Base-by-base conservation (phyloP, 2,329 filamentous ascomycete species). In the Diaporthe longicolla region DNA sequence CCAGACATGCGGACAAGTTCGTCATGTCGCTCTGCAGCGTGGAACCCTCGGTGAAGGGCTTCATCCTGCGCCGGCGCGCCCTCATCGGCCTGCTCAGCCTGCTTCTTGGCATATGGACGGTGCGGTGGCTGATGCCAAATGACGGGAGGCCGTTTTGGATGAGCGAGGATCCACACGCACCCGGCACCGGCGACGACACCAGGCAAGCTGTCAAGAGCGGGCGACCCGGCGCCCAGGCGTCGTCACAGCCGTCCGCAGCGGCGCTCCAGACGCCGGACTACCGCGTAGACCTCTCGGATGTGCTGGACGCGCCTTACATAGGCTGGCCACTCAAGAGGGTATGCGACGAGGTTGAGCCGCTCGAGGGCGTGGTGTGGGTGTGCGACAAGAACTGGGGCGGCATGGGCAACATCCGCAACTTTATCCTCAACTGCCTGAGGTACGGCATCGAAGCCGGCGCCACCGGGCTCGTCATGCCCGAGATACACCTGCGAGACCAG, bases 371-470 rank as follows among this genome's bases (percentile, higher is more conserved):
- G 35, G 81, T 87, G 21, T 87, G 84, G 74, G 79, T 85, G 24
- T 88, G 87, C 80, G 86, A 86, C 79, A 87, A 87, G 78, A 88
- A 88, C 77, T 85, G 85, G 7, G 87, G 87, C 1, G 87, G 87
- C n/a, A 84, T 88, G 59, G 86, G 86, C n/a, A 88, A 88, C 73
- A 86, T 88, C 43, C 82, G 86, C 69, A 87, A 86, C 76, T 88
- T 86, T 77, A 86, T 88, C 59, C 82, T 88, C 71, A 88, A 85
- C 15, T 88, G 86, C 72, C 74, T 88, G 29, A 83, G 87, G 21
- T 88, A 88, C 75, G 85, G 83, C 26, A 84, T 88, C 74, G 85
- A 86, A 35, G 84, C 85, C 11, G 87, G 86, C 40, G 86, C 86
- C 3, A 83, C 85, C 0, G 85, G 85, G 0, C 75, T 88, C 3